Conservation (phyloP, 2,329 filamentous ascomycete species). For the Hirsutella minnesotensis region DNA sequence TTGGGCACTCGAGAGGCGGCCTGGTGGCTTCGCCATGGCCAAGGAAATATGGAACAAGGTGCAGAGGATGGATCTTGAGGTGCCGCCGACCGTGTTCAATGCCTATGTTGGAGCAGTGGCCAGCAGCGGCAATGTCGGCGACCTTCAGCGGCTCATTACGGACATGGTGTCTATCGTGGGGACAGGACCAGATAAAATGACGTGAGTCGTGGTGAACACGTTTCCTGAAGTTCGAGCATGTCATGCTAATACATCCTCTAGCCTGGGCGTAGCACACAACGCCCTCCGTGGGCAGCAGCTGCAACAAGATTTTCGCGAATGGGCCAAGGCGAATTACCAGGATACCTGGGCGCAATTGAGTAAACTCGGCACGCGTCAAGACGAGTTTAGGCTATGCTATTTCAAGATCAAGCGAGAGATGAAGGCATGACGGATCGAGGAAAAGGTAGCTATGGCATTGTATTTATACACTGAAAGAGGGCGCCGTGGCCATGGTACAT, state of each 20-base stretch:
- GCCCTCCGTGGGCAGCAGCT: constrained; percentile 52
- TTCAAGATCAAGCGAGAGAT: constrained; percentile 38
- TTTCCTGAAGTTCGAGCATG: background rate
- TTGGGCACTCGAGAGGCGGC: constrained; percentile 56
- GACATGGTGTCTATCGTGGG: constrained; percentile 57
- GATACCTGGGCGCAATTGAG: constrained; percentile 57
- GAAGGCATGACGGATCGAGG: constrained; percentile 31
- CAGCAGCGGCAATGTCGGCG: constrained; percentile 57
- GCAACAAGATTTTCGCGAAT: constrained; percentile 60
- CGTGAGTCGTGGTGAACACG: constrained; percentile 41
- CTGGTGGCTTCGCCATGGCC: constrained; percentile 46
- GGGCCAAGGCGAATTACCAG: constrained; percentile 59
- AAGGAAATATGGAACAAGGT: constrained; percentile 62
- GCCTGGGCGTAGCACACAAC: constrained; percentile 67
- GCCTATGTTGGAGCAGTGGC: constrained; percentile 69
- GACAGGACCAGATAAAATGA: constrained; percentile 52
- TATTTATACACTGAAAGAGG: constrained; percentile 16
- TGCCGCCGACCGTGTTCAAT: constrained; percentile 61
- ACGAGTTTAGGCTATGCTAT: constrained; percentile 30
- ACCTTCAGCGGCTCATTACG: constrained; percentile 53
- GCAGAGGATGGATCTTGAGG: constrained; percentile 62
- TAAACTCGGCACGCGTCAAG: constrained; percentile 34
- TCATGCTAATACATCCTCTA: constrained; percentile 18
- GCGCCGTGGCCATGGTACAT: constrained; percentile 24
- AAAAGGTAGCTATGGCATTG: constrained; percentile 14